Evolutionary conservation across 2,329 filamentous ascomycete genomes (phyloP).

Genomic region (Colletotrichum aenigma): DNA sequence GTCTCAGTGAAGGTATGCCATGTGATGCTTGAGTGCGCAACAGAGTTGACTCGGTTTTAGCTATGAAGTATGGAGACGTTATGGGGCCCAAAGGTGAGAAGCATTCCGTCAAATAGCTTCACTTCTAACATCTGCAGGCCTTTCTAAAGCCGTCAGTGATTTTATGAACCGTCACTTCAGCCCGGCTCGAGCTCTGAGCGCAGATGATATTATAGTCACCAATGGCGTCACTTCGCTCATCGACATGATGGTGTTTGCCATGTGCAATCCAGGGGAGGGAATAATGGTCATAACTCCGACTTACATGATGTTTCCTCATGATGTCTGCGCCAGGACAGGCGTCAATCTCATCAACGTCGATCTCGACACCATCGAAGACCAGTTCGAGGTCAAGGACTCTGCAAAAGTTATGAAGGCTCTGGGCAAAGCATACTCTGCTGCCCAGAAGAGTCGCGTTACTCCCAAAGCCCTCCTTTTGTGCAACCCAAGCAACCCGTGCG

Average conservation of each 20-base stretch:
- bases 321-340: not conserved
- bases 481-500: slow-evolving; percentile 2
- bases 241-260: not conserved
- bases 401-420: not conserved
- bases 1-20: not conserved
- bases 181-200: not conserved
- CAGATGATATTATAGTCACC: not conserved
- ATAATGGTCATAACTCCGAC: not conserved
- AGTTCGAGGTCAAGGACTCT: not conserved
- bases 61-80: not conserved
- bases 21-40: no score
- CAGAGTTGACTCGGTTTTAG: not conserved
- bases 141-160: not conserved
- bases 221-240: slow-evolving; percentile 1
- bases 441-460: not conserved
- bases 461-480: not conserved
- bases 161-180: not conserved
- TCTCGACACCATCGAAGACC: not conserved
- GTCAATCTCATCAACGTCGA: not conserved
- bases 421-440: not conserved
- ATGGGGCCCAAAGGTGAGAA: not conserved
- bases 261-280: not conserved
- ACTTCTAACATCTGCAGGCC: not conserved
- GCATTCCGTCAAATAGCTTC: not conserved
- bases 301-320: not conserved